Percentiles rank a stretch among this genome's conserved stretches.
These are phyloP conservation scores for Juncus inflexus DNA, from an alignment of 176 grass and related monocot species.

Conservation along the genomic window DNA sequence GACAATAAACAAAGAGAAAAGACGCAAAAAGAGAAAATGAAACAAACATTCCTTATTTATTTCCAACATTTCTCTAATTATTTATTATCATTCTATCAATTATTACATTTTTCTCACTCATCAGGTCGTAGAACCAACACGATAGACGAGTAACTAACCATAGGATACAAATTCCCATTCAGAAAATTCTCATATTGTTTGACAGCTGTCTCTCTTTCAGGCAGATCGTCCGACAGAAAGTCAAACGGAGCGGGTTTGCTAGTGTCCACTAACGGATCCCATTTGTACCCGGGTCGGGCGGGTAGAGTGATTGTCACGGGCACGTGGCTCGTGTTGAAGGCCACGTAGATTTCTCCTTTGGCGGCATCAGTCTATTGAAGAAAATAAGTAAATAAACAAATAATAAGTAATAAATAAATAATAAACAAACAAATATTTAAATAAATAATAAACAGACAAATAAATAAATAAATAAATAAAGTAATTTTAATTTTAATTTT, in stretches of 20 bases:
- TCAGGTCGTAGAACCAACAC: conserved; percentile 47
- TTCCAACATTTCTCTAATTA: neutral
- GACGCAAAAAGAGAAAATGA: no score
- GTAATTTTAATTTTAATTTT: no score
- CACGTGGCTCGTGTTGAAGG: conserved; percentile 81
- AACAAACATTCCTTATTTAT: no score
- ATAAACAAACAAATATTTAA: neutral
- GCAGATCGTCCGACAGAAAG: conserved; percentile 63
- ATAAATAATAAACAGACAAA: neutral
- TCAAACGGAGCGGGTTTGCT: conserved; percentile 67
- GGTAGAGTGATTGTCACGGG: conserved; percentile 45
- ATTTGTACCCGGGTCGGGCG: conserved; percentile 46
- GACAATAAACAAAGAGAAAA: no score
- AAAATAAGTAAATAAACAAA: conserved; percentile 6
- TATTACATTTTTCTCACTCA: neutral
- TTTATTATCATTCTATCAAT: neutral
- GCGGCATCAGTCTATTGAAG: conserved; percentile 47
- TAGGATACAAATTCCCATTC: conserved; percentile 71
- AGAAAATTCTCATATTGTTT: conserved; percentile 66
- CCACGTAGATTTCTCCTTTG: conserved; percentile 77
- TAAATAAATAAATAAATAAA: no score
- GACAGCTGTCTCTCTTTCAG: conserved; percentile 26
- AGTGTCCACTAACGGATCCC: conserved; percentile 82
- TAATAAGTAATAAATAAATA: neutral
- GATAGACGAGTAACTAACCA: conserved; percentile 81